Evolutionary conservation across 768 basidiomycete species (phyloP), one percentile per base, ranked within the genome.

Genomic region (Boletellus ananiceps): DNA sequence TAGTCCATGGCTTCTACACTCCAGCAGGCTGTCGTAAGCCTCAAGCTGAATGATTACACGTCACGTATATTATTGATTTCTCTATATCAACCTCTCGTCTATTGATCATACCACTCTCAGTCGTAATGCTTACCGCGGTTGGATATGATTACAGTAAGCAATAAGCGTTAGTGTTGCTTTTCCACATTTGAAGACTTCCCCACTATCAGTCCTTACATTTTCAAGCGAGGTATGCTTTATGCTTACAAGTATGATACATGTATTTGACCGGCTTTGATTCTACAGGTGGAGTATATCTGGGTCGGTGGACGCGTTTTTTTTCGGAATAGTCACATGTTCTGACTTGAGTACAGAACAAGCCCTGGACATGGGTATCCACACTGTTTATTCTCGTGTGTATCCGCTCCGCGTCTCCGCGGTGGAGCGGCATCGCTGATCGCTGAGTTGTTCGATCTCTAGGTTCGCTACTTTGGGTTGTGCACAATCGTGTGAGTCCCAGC

Each of bases 211-310:
- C 33, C 39, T 48, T 8, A 40, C 38, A 29, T 41, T 48, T 21
- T 5, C 40, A 49, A 36, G 11, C 13, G 40, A 49, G 40, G 47
- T 42, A 48, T 27, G 45, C 2, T 5, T 32, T 18, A 23, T 16
- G 7, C 14, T 3, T n/a, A 4, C 31, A 8, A 13, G 16, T 15
- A 14, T 21, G 18, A 18, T 37, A 15, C 18, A 13, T 14, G 5
- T 1, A 18, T 9, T 34, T 33, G 13, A 33, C 21, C 19, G 11
- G 23, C 25, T 11, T 12, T 14, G 7, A 23, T 40, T 9, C 21
- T n/a, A 16, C 34, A 52, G 51, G 21, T 52, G 19, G 42, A 52
- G 23, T 34, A 52, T 18, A 31, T 52, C 4, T 52, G 51, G 51
- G 51, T 52, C n/a, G 31, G 47, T 3, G 12, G 2, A 31, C 35